These are phyloP conservation scores for Rubroshorea leprosula DNA, from an alignment of 345 rosid genomes.

Conservation along the genomic window DNA sequence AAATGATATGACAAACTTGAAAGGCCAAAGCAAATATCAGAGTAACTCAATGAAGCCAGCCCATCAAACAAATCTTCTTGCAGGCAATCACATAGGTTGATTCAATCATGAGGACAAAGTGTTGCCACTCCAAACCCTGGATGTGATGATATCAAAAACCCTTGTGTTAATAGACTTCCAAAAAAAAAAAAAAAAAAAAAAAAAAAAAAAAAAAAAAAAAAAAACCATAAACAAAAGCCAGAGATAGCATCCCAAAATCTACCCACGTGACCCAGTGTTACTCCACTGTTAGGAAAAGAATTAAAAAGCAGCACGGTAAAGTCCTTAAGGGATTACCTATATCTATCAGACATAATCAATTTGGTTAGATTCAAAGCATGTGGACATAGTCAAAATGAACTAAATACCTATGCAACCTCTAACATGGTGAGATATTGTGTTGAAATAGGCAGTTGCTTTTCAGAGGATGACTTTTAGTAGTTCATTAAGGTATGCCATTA, in stretches of 20 bases:
- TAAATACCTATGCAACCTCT: too few relatives aligned
- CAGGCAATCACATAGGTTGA: conserved; percentile 26
- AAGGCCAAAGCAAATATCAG: conserved; percentile 34
- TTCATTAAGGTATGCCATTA: too few relatives aligned
- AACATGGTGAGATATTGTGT: too few relatives aligned
- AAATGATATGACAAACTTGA: conserved; percentile 28
- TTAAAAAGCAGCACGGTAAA: conserved; percentile 12
- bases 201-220: too few relatives aligned
- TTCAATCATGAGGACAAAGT: conserved; percentile 39
- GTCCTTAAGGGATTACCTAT: conserved; percentile 5
- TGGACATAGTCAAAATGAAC: not conserved
- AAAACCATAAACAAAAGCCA: too few relatives aligned
- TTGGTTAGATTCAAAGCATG: not conserved
- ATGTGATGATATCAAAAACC: conserved; percentile 35
- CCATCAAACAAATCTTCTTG: conserved; percentile 37
- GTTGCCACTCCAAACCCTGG: conserved; percentile 45
- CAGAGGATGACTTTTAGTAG: too few relatives aligned
- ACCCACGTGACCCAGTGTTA: conserved; percentile 12
- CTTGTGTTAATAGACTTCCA: conserved; percentile 42
- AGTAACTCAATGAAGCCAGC: conserved; percentile 33
- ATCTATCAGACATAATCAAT: conserved; percentile 11
- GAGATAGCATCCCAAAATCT: conserved; percentile 23
- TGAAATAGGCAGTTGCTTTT: too few relatives aligned
- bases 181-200: conserved; percentile 5
- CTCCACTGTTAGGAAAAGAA: conserved; percentile 3